phyloP scores from a whole-genome alignment of 768 basidiomycete genomes.

The Tephrocybe sp. region DNA sequence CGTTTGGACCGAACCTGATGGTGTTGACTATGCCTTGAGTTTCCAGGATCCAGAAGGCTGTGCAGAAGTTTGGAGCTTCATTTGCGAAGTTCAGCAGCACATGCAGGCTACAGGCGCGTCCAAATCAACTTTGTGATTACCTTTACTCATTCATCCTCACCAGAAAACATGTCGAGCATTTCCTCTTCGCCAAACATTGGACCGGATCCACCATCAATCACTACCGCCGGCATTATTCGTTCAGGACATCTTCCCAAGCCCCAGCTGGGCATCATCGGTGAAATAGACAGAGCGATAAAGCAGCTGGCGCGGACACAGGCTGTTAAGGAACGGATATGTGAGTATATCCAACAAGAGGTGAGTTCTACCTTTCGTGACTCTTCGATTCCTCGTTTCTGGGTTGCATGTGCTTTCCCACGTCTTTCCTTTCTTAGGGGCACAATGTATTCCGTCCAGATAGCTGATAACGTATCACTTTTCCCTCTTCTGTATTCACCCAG shows the following conservation, averaged over 20 bases:
- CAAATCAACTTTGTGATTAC: neutral
- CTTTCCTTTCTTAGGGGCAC: slow-evolving; percentile 19
- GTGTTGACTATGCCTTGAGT: slow-evolving; percentile 92
- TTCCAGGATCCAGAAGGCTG: slow-evolving; percentile 97
- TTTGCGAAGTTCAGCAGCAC: slow-evolving; percentile 87
- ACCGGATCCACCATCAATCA: slow-evolving; percentile 55
- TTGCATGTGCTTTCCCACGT: slow-evolving; percentile 11
- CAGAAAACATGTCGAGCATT: slow-evolving; percentile 47
- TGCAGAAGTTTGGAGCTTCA: slow-evolving; percentile 96
- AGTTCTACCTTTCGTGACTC: slow-evolving; percentile 25
- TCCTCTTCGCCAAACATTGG: slow-evolving; percentile 64
- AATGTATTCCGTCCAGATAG: slow-evolving; percentile 14
- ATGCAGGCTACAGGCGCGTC: slow-evolving; percentile 63
- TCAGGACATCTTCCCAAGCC: slow-evolving; percentile 77
- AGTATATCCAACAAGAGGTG: slow-evolving; percentile 86
- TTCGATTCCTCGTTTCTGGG: slow-evolving; percentile 10
- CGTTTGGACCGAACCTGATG: slow-evolving; percentile 97
- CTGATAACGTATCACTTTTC: slow-evolving; percentile 27
- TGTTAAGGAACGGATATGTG: slow-evolving; percentile 84
- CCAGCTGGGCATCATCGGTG: slow-evolving; percentile 70
- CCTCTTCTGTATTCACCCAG: slow-evolving; percentile 37
- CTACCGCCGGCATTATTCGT: slow-evolving; percentile 65
- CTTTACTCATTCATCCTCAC: slow-evolving; percentile 15
- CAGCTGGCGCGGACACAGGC: slow-evolving; percentile 66
- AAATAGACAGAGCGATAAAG: slow-evolving; percentile 81